Evolutionary conservation across 495 filamentous ascomycete species (phyloP).

Genomic region (Penicillium herquei): DNA sequence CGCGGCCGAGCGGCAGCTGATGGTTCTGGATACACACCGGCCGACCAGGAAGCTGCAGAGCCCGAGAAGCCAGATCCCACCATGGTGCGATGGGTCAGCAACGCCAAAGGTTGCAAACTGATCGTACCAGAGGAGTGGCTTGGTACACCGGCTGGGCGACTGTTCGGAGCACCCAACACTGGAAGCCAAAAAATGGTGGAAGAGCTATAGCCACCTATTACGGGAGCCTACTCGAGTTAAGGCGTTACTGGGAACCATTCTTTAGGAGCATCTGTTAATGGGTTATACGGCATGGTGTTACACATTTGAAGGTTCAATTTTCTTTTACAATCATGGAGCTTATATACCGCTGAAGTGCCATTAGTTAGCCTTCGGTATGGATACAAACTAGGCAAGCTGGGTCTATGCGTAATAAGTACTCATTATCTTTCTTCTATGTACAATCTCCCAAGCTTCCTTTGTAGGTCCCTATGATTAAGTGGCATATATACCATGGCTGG

Average conservation of each 20-base stretch:
- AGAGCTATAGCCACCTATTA: conserved; percentile 33
- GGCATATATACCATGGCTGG: too few species aligned
- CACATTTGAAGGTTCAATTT: too few species aligned
- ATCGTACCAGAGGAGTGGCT: conserved; percentile 84
- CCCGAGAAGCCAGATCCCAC: conserved; percentile 60
- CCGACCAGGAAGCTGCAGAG: conserved; percentile 56
- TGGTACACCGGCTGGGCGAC: conserved; percentile 59
- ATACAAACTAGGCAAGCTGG: too few species aligned
- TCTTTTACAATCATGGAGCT: too few species aligned
- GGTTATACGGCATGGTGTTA: not conserved
- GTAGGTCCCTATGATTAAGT: too few species aligned
- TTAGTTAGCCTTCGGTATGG: too few species aligned
- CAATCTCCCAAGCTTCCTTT: too few species aligned
- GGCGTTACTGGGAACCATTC: conserved; percentile 24
- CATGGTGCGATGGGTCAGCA: conserved; percentile 79
- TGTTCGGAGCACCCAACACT: conserved; percentile 48
- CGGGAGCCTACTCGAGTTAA: conserved; percentile 11
- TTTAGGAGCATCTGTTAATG: not conserved
- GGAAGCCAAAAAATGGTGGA: conserved; percentile 44
- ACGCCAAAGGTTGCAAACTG: conserved; percentile 61
- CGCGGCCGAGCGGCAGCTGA: conserved; percentile 54
- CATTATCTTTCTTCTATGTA: too few species aligned
- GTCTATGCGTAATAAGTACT: too few species aligned
- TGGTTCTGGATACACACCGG: conserved; percentile 44
- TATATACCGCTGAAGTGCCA: too few species aligned